Evolutionary conservation across 257 asterid species (phyloP).

Genomic region (Orobanche coerulescens): DNA sequence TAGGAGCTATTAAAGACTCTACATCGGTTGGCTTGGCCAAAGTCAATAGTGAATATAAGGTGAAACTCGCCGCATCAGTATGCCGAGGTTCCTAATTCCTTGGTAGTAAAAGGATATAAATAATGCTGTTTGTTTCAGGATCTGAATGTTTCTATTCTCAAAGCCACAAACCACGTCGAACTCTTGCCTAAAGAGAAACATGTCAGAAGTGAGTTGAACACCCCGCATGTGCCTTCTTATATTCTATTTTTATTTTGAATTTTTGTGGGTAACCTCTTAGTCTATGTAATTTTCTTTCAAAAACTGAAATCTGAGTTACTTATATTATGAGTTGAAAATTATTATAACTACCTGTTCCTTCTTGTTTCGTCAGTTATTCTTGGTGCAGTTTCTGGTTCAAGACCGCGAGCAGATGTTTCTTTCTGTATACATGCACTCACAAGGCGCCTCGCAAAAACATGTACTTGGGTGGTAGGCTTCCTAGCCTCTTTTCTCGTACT

Average conservation of each 20-base stretch:
- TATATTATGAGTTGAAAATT: conserved; percentile 5
- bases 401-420: conserved; percentile 73
- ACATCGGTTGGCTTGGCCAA: conserved; percentile 70
- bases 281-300: neutral
- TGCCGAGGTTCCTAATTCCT: conserved; percentile 6
- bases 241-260: conserved; percentile 2
- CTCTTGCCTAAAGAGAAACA: conserved; percentile 75
- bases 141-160: conserved; percentile 57
- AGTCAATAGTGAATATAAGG: conserved; percentile 73
- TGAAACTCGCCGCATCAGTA: conserved; percentile 16
- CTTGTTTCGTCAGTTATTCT: conserved; percentile 44
- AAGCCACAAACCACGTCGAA: conserved; percentile 78
- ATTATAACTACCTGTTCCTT: neutral
- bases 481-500: conserved; percentile 1
- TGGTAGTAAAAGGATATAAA: neutral
- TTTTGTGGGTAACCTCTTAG: neutral
- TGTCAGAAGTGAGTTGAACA: conserved; percentile 48
- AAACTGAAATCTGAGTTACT: neutral
- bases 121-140: conserved; percentile 35
- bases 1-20: conserved; percentile 64
- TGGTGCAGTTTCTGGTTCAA: conserved; percentile 53
- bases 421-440: conserved; percentile 66
- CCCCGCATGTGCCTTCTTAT: neutral
- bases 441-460: conserved; percentile 63
- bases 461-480: conserved; percentile 63